Percentiles rank a stretch among this genome's conserved stretches.
Evolutionary conservation across 257 asterid species (phyloP).

Genomic region (Nicotiana knightiana): DNA sequence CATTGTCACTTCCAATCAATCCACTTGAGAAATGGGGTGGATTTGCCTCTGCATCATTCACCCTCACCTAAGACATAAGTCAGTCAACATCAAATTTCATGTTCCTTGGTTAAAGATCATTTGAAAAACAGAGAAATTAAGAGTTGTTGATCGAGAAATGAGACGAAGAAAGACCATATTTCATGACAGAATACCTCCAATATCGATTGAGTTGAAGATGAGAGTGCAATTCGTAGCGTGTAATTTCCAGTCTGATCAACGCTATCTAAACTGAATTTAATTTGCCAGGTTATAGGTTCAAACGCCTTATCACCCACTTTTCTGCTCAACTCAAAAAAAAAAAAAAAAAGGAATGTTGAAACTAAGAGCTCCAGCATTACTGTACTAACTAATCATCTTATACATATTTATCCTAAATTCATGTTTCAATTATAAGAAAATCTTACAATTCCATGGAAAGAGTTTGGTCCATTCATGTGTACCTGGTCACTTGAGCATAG

Average conservation of each 20-base stretch:
- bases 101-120: background rate
- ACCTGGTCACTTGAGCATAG: constrained; percentile 60
- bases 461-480: background rate
- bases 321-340: constrained; percentile 26
- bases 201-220: constrained; percentile 58
- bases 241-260: constrained; percentile 39
- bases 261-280: constrained; percentile 43
- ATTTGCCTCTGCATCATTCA: constrained; percentile 31
- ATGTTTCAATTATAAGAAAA: background rate
- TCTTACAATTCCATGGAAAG: background rate
- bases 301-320: constrained; percentile 44
- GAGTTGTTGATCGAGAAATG: background rate
- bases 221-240: constrained; percentile 55
- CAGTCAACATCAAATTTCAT: too few species aligned
- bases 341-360: background rate
- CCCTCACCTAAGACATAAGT: constrained; percentile 46
- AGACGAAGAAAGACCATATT: background rate
- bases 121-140: background rate
- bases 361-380: background rate
- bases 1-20: constrained; percentile 16
- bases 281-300: constrained; percentile 67
- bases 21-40: constrained; percentile 20
- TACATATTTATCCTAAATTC: background rate
- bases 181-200: constrained; percentile 43
- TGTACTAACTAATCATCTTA: background rate